Evolutionary conservation across 1,284 basidiomycete genomes (phyloP).

Genomic region (Dichomitus squalens): DNA sequence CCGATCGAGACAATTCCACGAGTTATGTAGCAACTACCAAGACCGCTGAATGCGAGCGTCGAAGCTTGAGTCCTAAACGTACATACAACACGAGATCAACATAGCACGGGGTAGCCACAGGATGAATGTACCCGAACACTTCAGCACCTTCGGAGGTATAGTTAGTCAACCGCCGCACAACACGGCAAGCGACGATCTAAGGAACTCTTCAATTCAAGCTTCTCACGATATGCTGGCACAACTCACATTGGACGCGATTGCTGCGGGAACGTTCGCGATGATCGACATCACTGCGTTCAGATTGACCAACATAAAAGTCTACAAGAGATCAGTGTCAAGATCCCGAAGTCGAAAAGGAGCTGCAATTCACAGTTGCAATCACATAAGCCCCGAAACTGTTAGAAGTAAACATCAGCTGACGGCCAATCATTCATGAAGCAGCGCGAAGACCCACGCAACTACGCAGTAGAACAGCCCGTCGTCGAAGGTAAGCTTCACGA

Average conservation of each 20-base stretch:
- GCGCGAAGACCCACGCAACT: constrained; percentile 59
- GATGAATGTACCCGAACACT: constrained; percentile 49
- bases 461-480: constrained; percentile 76
- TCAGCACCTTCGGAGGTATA: constrained; percentile 53
- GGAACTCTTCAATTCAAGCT: not conserved
- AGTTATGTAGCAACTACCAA: constrained; percentile 19
- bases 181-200: constrained; percentile 73
- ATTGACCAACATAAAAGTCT: constrained; percentile 73
- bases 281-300: constrained; percentile 76
- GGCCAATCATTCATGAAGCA: not conserved
- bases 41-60: constrained; percentile 39
- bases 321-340: constrained; percentile 6
- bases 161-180: constrained; percentile 65
- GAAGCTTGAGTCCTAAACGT: constrained; percentile 39
- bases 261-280: constrained; percentile 74
- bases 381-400: constrained; percentile 66
- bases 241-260: constrained; percentile 69
- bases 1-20: constrained; percentile 35
- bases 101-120: no score
- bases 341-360: not conserved
- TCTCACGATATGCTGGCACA: constrained; percentile 23
- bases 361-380: constrained; percentile 56
- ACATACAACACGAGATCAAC: no score
- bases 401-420: not conserved
- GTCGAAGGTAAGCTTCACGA: constrained; percentile 66